These are phyloP conservation scores for Malus sieversii DNA, from an alignment of 306 rosid genomes.

Conservation along the genomic window DNA sequence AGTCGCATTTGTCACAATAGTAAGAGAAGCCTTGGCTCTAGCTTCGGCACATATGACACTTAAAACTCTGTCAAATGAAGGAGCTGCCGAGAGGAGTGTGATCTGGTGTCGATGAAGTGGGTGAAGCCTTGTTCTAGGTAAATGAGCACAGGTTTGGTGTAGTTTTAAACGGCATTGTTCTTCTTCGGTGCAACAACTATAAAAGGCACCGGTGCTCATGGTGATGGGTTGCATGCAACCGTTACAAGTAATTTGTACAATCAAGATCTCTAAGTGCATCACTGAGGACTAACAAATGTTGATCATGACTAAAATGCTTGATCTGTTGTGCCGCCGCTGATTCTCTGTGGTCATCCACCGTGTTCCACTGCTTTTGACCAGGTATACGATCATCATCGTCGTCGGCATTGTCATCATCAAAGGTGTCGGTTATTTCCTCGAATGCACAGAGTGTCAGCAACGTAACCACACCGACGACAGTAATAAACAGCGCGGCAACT, in stretches of 20 bases:
- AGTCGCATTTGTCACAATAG: not conserved
- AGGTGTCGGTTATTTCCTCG: not conserved
- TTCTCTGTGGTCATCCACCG: no score
- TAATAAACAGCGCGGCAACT: no score
- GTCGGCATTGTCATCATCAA: not conserved
- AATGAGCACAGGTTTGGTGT: not conserved
- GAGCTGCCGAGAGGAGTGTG: not conserved
- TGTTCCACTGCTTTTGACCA: no score
- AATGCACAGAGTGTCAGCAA: not conserved
- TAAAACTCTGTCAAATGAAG: not conserved
- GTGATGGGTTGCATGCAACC: not conserved
- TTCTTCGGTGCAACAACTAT: not conserved
- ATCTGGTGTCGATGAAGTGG: not conserved
- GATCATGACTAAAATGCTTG: not conserved
- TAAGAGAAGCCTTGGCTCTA: not conserved
- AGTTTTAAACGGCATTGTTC: not conserved
- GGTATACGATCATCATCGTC: not conserved
- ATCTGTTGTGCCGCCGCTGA: not conserved
- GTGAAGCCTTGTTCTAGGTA: not conserved
- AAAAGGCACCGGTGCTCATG: not conserved
- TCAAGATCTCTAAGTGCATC: not conserved
- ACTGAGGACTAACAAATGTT: not conserved
- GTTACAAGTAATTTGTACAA: not conserved
- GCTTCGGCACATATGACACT: not conserved
- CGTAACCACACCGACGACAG: not conserved